A percentile compares a stretch with the other conserved stretches of the same genome.
Evolutionary conservation across 2,329 filamentous ascomycete species (phyloP).

Genomic region (Akanthomyces dipterigenus): DNA sequence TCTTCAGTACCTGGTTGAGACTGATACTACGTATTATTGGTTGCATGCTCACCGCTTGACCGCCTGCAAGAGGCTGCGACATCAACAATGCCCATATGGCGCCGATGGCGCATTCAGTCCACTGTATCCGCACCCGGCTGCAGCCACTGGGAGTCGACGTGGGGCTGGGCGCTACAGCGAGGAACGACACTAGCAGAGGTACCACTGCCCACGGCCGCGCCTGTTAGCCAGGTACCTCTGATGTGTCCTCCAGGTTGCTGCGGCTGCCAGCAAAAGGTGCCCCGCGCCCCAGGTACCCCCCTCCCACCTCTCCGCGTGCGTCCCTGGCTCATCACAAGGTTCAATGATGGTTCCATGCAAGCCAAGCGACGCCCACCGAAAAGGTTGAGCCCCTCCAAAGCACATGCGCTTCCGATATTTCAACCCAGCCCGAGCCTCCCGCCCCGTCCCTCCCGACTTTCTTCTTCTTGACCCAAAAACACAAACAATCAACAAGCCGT

Average conservation of each 20-base stretch:
- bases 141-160: background rate
- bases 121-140: no score
- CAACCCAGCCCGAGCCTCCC: constrained; percentile 17
- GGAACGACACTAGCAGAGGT: no score
- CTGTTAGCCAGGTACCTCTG: constrained; percentile 1
- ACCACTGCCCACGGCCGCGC: background rate
- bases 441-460: constrained; percentile 11
- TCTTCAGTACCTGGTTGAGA: no score
- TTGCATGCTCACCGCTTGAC: constrained; percentile 1
- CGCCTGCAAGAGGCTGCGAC: background rate
- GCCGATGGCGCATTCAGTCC: background rate
- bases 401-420: constrained; percentile 15
- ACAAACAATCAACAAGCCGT: background rate
- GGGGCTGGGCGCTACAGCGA: background rate
- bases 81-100: background rate
- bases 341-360: background rate
- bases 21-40: background rate
- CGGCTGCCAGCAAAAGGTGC: background rate
- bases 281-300: background rate
- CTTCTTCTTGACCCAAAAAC: constrained; percentile 14
- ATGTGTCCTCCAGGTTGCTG: background rate
- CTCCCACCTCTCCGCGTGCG: background rate
- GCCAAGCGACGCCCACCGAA: background rate
- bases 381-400: constrained; percentile 10
- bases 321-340: background rate